Evolutionary conservation across 805 yeast genomes (phyloP), one percentile per base, ranked within the genome.

Genomic region (Candida corydali): DNA sequence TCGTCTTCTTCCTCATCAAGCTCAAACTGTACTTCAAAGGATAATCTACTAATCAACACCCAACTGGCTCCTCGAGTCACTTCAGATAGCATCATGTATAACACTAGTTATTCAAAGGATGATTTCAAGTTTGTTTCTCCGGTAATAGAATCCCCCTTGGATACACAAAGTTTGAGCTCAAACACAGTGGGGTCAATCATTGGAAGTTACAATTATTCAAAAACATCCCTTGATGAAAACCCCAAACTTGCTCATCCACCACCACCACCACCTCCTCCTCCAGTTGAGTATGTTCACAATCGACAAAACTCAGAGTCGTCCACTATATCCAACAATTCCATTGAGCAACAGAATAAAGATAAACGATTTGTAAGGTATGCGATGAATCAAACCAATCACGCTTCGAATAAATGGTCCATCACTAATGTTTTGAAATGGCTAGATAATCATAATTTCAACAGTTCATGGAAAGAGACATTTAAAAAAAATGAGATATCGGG

Each of bases 401-500:
- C 44, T 10, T 37, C 40, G 11, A 43, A 43, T 12, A 80, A 76
- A 40, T 87, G 96, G 96, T 76, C 81, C 1, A 61, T 74, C 44
- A 76, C 71, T n/a, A 68, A 83, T 36, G 89, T 87, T 1, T 41
- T 69, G 0, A 54, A 62, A 32, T 88, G 95, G 94, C 65, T 88
- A 17, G 79, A 73, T 6, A 47, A 57, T n/a, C 72, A 87, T 53
- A 69, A 73, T 15, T 88, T 88, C 58, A 82, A 82, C 45, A 74
- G 70, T 3, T 65, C 80, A 10, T 88, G 96, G 96, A 64, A 73
- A n/a, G 73, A 67, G 4, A 72, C 79, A 12, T 83, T 88, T 56
- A 61, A 62, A 27, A 67, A 68, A 29, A 69, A 77, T 42, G 75
- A 76, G 34, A 64, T 88, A 3, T 62, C 69, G 8, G 87, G 88